These are phyloP conservation scores for Daldinia eschscholtzii DNA, from an alignment of 2,329 filamentous ascomycete genomes.

Conservation along the genomic window DNA sequence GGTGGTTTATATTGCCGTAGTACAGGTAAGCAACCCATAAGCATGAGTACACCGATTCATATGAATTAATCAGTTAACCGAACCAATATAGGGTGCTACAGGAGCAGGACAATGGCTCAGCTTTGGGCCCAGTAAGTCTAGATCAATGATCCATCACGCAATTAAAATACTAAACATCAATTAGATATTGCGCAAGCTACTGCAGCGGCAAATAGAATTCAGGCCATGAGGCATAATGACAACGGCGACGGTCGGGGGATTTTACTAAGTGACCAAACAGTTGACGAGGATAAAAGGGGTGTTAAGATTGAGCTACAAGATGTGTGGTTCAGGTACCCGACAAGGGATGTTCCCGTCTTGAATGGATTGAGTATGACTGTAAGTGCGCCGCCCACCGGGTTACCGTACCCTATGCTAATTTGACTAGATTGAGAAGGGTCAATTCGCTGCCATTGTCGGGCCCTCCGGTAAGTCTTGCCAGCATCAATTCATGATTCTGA, in stretches of 20 bases:
- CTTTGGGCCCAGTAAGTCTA: slow-evolving; percentile 67
- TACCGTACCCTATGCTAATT: slow-evolving; percentile 27
- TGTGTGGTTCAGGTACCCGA: slow-evolving; percentile 72
- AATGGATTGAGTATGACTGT: slow-evolving; percentile 69
- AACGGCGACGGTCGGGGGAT: slow-evolving; percentile 40
- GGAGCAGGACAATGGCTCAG: slow-evolving; percentile 75
- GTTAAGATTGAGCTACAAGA: slow-evolving; percentile 69
- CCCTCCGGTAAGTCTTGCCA: slow-evolving; percentile 64
- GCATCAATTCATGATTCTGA: neutral
- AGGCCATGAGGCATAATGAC: slow-evolving; percentile 60
- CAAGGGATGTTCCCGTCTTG: slow-evolving; percentile 68
- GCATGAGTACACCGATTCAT: neutral
- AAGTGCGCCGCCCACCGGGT: slow-evolving; percentile 21
- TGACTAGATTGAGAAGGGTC: slow-evolving; percentile 69
- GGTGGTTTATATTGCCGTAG: slow-evolving; percentile 74
- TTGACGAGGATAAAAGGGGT: slow-evolving; percentile 60
- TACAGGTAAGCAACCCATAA: slow-evolving; percentile 60
- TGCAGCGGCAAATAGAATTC: slow-evolving; percentile 71
- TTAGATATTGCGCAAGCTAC: slow-evolving; percentile 68
- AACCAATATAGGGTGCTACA: slow-evolving; percentile 63
- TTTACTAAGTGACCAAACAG: slow-evolving; percentile 52
- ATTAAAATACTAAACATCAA: slow-evolving; percentile 20
- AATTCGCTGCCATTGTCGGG: slow-evolving; percentile 78
- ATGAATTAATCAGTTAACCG: slow-evolving; percentile 22
- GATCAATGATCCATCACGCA: neutral